A percentile compares a stretch with the other conserved stretches of the same genome.
Evolutionary conservation across 768 basidiomycete species (phyloP).

Genomic region (Kwoniella pini): DNA sequence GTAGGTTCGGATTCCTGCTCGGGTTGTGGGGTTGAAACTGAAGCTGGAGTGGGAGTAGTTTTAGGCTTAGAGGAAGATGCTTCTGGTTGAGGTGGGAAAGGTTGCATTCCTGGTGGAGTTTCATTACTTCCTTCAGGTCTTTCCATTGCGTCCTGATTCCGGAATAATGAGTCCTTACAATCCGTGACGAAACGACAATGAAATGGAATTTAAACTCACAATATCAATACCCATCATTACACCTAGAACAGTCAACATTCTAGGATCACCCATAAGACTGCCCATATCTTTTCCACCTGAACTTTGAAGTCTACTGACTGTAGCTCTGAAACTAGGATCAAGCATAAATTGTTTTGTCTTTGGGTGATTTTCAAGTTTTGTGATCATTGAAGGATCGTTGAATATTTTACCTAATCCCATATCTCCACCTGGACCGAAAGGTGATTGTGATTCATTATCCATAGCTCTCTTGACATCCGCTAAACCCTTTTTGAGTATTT

Average conservation of each 20-base stretch:
- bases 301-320: conserved; percentile 56
- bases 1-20: conserved; percentile 51
- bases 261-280: conserved; percentile 72
- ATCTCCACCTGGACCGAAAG: conserved; percentile 57
- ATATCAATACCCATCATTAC: conserved; percentile 91
- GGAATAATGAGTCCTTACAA: background rate
- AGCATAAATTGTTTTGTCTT: conserved; percentile 79
- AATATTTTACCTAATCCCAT: conserved; percentile 75
- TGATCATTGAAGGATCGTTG: conserved; percentile 75
- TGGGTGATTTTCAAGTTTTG: conserved; percentile 82
- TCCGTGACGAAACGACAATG: conserved; percentile 55
- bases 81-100: conserved; percentile 30
- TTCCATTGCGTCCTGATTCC: conserved; percentile 65
- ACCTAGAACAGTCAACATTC: conserved; percentile 83
- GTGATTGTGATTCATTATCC: conserved; percentile 36
- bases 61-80: conserved; percentile 55
- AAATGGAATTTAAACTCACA: conserved; percentile 55
- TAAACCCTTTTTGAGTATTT: conserved; percentile 79
- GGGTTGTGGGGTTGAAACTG: too few species aligned
- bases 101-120: conserved; percentile 62
- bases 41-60: conserved; percentile 50
- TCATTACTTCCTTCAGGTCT: conserved; percentile 83
- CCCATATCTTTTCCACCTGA: conserved; percentile 37
- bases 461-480: conserved; percentile 85
- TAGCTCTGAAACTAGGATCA: conserved; percentile 78